Evolutionary conservation across 495 filamentous ascomycete species (phyloP), one percentile per base, ranked within the genome.

Genomic region (Cercophora sp.): DNA sequence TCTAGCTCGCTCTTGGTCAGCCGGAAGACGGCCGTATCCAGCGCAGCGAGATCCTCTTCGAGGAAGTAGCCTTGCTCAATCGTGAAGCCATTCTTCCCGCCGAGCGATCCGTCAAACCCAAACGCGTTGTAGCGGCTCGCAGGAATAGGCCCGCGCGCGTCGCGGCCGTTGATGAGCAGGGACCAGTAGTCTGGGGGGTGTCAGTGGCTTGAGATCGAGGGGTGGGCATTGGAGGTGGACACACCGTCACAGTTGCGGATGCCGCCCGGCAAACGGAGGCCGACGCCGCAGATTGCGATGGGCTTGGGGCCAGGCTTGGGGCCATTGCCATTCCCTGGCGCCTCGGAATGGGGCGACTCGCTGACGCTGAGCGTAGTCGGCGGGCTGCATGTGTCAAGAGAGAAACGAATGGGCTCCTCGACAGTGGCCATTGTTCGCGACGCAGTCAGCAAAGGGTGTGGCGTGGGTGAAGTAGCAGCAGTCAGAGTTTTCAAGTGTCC

Each of bases 71-170:
- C 50, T 2, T 51, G 50, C 24, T 48, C 51, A 39, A 9, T 55
- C 40, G 56, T 55, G 22, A 55, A 54, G 50, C 11, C 52, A 40
- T 23, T 54, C 48, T 10, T 23, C 8, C 5, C 37, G 36, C 48
- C 48, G 13, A 45, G 51, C 6, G n/a, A n/a, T n/a, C 27, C 80
- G 26, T 78, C 80, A 40, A 85, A 79, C n/a, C 82, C 79, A 59
- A 84, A 77, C 43, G 32, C 48, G 44, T 61, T 39, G 70, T 84
- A 90, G 9, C 85, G 78, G 48, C 83, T 78, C 9, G 71, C 44
- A 0, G 86, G 86, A 37, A 82, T 65, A 4, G 62, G 56, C 5
- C 32, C 56, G 56, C 75, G 74, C 2, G 58, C 66, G 44, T 52
- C 64, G 25, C 59, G 48, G 0, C 72, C 71, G 20, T 65, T 54